These are phyloP conservation scores for Microdochium paspali DNA, from an alignment of 2,329 filamentous ascomycete genomes.

Conservation along the genomic window DNA sequence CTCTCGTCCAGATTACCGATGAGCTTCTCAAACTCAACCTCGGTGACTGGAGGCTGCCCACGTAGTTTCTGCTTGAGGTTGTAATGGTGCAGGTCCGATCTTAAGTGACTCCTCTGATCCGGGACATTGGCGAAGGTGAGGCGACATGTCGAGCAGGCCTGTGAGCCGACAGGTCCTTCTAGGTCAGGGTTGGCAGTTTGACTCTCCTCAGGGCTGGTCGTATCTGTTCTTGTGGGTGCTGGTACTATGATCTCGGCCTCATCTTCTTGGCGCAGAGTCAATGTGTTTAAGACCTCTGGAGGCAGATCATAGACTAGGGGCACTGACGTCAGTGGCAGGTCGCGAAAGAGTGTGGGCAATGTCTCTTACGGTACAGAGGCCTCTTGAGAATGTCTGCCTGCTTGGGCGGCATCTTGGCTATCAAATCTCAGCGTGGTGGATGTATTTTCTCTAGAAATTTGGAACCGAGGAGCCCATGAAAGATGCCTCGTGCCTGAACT, in stretches of 20 bases:
- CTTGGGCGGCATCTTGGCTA: constrained; percentile 1
- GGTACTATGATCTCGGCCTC: constrained; percentile 18
- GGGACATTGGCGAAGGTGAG: constrained; percentile 61
- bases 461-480: too few relatives aligned
- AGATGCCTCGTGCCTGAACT: too few relatives aligned
- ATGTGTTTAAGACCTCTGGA: constrained; percentile 57
- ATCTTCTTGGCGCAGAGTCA: constrained; percentile 43
- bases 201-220: background rate
- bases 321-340: constrained; percentile 12
- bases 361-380: constrained; percentile 24
- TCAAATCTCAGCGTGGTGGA: background rate
- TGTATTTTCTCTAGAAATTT: too few relatives aligned
- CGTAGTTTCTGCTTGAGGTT: constrained; percentile 89
- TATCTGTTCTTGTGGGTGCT: background rate
- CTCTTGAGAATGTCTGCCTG: constrained; percentile 24
- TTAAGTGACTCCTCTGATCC: constrained; percentile 78
- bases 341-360: constrained; percentile 1
- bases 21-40: constrained; percentile 78
- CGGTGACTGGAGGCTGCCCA: constrained; percentile 61
- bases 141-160: constrained; percentile 73
- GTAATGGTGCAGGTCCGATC: constrained; percentile 87
- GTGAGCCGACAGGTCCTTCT: constrained; percentile 48
- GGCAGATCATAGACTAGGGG: constrained; percentile 72
- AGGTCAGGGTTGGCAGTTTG: constrained; percentile 15
- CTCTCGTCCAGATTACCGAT: constrained; percentile 83